Evolutionary conservation across 345 rosid genomes (phyloP), one percentile per base, ranked within the genome.

Genomic region (Gossypioides kirkii): DNA sequence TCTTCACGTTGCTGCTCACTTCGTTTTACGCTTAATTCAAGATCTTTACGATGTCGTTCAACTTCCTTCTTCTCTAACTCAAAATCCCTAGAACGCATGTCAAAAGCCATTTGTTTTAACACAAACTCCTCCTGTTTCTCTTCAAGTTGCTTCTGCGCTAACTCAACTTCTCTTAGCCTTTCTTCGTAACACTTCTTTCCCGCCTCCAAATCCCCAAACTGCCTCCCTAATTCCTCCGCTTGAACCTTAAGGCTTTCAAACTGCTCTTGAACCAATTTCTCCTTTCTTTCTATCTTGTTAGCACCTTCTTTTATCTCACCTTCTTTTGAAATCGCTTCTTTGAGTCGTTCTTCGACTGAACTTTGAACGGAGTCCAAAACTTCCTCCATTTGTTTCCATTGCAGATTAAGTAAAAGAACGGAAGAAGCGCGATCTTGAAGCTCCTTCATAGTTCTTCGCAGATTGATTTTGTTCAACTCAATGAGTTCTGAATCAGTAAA

Each of bases 331-430:
- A 52, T 74, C 1, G 85, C 68, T n/a, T 82, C 86, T 66, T 73
- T 75, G 1, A 67, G 74, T 60, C 84, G 79, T 26, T 79, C 69
- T 59, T 80, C 68, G 52, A 86, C 58, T 2, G 54, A 25, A 49
- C 2, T 61, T 14, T 59, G 70, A 4, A 69, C 70, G 14, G 86
- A 77, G 12, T 75, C 80, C 63, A 81, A 77, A 67, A 73, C 72
- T 0, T 60, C 64, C 16, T 81, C 89, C 17, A 87, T 73, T 4
- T 86, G 91, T 56, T 89, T 73, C 87, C 86, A 83, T 38, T 81
- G 86, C 50, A 81, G 61, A 13, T 82, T 67, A 42, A 89, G 82
- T 9, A 49, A 65, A 46, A 85, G 41, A 69, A 87, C 14, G 9
- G 88, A 87, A 65, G 83, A 79, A 64, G 84, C 85, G 20, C 75